Base-by-base conservation (phyloP, 306 rosid genomes). In the Sicyos edulis region DNA sequence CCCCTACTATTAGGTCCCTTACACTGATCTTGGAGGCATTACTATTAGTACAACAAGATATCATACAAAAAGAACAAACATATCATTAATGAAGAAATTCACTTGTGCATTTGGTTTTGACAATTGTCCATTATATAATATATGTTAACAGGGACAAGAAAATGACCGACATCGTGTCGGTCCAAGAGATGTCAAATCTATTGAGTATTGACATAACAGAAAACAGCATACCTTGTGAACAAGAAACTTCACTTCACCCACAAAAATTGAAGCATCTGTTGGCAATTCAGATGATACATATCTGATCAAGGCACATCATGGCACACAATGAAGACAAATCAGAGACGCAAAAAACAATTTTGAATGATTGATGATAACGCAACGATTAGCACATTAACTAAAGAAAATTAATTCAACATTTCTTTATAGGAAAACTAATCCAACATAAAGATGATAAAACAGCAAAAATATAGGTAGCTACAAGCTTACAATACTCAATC, bases 281-380 rank as follows among this genome's bases (percentile, higher is more conserved):
- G 88, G 83, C 85, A 95, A 66, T 76, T 95, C 97, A 80, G 97
- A 91, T 37, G 96, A 86, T 37, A 91, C 86, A 58, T 86, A 84
- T 86, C 99, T 95, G 86, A 83, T 67, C 13, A 76, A 76, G 49
- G 44, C 29, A 75, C n/a, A 64, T 42, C 54, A 55, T 14, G 37
- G 53, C 54, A 32, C 10, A 37, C 75, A 10, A 40, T 10, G 10
- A 54, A 54, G 19, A 69, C 58, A 69, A 69, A 49, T 49, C 59
- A 69, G 45, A 69, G 16, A 26, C 10, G 12, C 12, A 71, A 42
- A 45, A 21, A 4, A 72, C 22, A 56, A 42, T 11, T 42, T 34
- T 4, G 56, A 44, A 57, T 57, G 44, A 21, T 2, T 65, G 70
- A 64, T 19, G 47, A 26, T 17, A 64, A 42, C 55, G 0, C 7